Conservation (phyloP, 83 land plant species). For the Picea abies region DNA sequence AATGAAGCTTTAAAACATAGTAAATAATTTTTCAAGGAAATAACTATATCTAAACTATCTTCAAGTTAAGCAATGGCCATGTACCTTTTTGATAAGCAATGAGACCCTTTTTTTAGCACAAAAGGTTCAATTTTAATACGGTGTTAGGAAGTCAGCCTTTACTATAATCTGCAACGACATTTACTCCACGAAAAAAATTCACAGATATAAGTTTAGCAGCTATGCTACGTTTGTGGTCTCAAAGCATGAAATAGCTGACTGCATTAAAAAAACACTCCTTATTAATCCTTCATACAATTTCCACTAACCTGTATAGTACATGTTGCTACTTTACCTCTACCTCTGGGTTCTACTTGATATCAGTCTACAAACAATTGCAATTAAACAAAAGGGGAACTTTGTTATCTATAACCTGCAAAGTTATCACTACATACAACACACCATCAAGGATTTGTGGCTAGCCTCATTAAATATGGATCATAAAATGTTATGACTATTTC, state of each 20-base stretch:
- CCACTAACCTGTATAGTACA: not conserved
- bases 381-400: not conserved
- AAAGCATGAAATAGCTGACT: not conserved
- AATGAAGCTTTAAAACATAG: not conserved
- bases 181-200: not conserved
- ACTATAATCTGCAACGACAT: conserved; percentile 11
- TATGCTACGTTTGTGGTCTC: not conserved
- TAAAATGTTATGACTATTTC: conserved; percentile 2
- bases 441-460: not conserved
- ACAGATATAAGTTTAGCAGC: not conserved
- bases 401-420: not conserved
- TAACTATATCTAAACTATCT: not conserved
- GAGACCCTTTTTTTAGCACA: not conserved
- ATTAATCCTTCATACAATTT: not conserved
- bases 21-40: not conserved
- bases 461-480: not conserved
- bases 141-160: conserved; percentile 15
- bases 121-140: conserved; percentile 11
- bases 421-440: not conserved
- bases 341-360: too few species aligned
- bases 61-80: conserved; percentile 8
- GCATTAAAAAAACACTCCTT: not conserved
- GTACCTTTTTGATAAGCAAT: conserved; percentile 15
- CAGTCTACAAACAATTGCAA: not conserved
- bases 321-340: not conserved